Evolutionary conservation across 345 rosid genomes (phyloP).

Genomic region (Mercurialis annua): DNA sequence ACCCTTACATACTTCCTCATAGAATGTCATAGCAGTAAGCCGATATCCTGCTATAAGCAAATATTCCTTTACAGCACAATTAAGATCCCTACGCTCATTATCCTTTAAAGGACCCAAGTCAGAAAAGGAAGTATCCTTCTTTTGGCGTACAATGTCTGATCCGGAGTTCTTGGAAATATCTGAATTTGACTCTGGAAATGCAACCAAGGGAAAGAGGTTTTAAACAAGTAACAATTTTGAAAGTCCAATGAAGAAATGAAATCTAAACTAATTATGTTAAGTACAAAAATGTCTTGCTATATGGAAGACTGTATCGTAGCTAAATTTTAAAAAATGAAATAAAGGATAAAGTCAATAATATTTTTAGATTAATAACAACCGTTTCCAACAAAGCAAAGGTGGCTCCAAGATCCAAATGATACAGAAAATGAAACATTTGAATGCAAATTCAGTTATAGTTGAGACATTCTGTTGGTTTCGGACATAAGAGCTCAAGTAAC

Average conservation of each 20-base stretch:
- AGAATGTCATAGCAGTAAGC: slow-evolving; percentile 94
- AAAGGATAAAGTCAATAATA: too few relatives aligned
- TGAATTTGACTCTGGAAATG: slow-evolving; percentile 47
- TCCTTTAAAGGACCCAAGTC: slow-evolving; percentile 84
- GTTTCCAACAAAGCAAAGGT: too few relatives aligned
- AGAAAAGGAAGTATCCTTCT: slow-evolving; percentile 51
- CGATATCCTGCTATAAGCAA: slow-evolving; percentile 91
- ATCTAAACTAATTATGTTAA: background rate
- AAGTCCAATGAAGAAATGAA: slow-evolving; percentile 1
- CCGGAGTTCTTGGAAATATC: slow-evolving; percentile 38
- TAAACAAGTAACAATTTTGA: slow-evolving; percentile 1
- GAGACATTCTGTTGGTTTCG: too few relatives aligned
- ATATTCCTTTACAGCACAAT: slow-evolving; percentile 93
- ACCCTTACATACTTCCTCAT: slow-evolving; percentile 66
- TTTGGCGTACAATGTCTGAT: slow-evolving; percentile 48
- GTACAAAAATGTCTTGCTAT: slow-evolving; percentile 4
- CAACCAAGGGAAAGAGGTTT: slow-evolving; percentile 15
- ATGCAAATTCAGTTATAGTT: too few relatives aligned
- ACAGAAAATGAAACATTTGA: too few relatives aligned
- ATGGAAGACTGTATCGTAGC: too few relatives aligned
- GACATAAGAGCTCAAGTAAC: background rate
- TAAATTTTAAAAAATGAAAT: too few relatives aligned
- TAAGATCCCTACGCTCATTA: slow-evolving; percentile 80
- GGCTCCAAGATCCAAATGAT: too few relatives aligned
- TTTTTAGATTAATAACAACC: too few relatives aligned